phyloP scores from a whole-genome alignment of 2,329 filamentous ascomycete genomes.

The Colletotrichum cuscutae region DNA sequence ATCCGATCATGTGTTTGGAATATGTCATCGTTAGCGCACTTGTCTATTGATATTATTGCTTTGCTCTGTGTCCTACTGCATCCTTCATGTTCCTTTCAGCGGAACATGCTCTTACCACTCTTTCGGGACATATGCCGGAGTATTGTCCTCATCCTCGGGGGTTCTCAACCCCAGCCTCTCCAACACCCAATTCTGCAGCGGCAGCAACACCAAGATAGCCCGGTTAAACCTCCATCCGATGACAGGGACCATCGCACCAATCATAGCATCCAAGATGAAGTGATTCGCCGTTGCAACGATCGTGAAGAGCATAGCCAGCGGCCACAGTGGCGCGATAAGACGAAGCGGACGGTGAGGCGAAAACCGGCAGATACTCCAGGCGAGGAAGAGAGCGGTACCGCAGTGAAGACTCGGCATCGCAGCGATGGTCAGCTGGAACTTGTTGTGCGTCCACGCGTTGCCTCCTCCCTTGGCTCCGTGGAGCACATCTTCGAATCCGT shows the following conservation, averaged over 20 bases:
- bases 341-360: constrained; percentile 51
- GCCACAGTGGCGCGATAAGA: constrained; percentile 53
- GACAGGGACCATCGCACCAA: constrained; percentile 46
- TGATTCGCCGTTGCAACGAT: constrained; percentile 54
- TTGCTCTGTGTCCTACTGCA: not conserved
- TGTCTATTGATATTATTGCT: not conserved
- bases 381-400: constrained; percentile 51
- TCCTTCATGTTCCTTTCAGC: not conserved
- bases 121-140: not conserved
- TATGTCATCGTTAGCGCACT: not conserved
- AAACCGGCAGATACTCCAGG: constrained; percentile 47
- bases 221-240: constrained; percentile 47
- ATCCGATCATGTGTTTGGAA: not conserved
- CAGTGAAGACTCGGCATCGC: constrained; percentile 62
- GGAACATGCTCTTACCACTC: not conserved
- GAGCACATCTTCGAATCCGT: constrained; percentile 59
- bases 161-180: constrained; percentile 13
- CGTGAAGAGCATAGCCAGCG: constrained; percentile 52
- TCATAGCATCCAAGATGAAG: constrained; percentile 48
- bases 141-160: constrained; percentile 12
- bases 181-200: constrained; percentile 43
- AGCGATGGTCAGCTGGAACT: constrained; percentile 57
- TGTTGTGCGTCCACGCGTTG: constrained; percentile 55
- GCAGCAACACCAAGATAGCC: constrained; percentile 40
- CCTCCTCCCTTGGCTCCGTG: constrained; percentile 43